Percentiles rank a stretch among this genome's conserved stretches.
Conservation (phyloP, 2,329 filamentous ascomycete species). For the Drechslera avenae region DNA sequence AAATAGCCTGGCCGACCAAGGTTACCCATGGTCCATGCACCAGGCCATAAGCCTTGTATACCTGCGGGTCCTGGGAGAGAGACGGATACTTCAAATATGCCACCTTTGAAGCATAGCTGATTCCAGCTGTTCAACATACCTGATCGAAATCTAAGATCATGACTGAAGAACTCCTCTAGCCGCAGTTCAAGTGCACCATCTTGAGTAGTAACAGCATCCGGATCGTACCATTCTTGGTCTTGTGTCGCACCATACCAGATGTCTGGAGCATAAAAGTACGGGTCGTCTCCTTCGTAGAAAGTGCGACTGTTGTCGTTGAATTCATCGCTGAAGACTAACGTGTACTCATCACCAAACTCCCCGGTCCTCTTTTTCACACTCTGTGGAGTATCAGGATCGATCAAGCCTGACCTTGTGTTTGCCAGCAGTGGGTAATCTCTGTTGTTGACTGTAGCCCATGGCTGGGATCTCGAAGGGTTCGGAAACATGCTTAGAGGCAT, state of each 20-base stretch:
- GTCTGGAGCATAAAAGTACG: slow-evolving; percentile 59
- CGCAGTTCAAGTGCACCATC: slow-evolving; percentile 54
- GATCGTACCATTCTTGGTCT: slow-evolving; percentile 59
- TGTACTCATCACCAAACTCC: slow-evolving; percentile 53
- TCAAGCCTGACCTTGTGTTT: slow-evolving; percentile 56
- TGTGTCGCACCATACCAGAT: slow-evolving; percentile 61
- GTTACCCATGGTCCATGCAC: slow-evolving; percentile 61
- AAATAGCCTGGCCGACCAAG: slow-evolving; percentile 59
- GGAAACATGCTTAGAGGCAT: slow-evolving; percentile 51
- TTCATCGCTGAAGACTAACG: slow-evolving; percentile 62
- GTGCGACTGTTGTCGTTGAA: slow-evolving; percentile 60
- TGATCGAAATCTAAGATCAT: slow-evolving; percentile 54
- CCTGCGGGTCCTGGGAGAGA: slow-evolving; percentile 59
- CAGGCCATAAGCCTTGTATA: slow-evolving; percentile 58
- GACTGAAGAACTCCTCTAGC: slow-evolving; percentile 54
- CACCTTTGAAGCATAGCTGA: slow-evolving; percentile 61
- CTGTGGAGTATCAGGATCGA: slow-evolving; percentile 59
- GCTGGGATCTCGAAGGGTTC: slow-evolving; percentile 31
- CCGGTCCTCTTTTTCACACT: slow-evolving; percentile 53
- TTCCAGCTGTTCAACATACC: slow-evolving; percentile 62
- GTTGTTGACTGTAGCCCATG: slow-evolving; percentile 57
- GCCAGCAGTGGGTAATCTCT: slow-evolving; percentile 53
- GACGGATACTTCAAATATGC: slow-evolving; percentile 58
- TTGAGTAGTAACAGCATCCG: slow-evolving; percentile 58
- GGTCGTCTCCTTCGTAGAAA: slow-evolving; percentile 63